Conservation (phyloP, 441 rosid genomes). For the Corymbia calophylla region DNA sequence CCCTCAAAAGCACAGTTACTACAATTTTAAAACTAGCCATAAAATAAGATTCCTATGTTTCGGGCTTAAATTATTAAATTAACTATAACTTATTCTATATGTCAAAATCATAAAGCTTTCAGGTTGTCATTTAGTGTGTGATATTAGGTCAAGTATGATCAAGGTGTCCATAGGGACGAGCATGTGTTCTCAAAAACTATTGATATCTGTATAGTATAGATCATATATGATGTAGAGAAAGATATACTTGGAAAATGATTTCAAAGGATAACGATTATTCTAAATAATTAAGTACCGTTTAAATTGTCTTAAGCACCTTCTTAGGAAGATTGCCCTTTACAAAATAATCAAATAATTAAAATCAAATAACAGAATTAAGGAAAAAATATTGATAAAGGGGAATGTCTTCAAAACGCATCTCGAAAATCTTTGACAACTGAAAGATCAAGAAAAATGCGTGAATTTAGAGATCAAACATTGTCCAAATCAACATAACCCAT, state of each 20-base stretch:
- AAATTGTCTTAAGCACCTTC: not conserved
- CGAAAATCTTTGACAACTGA: fast-evolving
- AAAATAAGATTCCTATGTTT: not conserved
- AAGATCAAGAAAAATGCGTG: not conserved
- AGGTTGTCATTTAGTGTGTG: not conserved
- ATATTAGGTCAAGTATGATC: not conserved
- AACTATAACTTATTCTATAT: not conserved
- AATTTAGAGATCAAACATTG: not conserved
- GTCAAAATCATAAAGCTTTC: not conserved
- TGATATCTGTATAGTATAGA: not conserved
- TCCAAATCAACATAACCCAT: fast-evolving
- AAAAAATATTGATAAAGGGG: not conserved
- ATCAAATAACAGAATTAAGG: not conserved
- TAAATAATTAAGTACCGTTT: too few species aligned
- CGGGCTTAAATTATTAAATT: not conserved
- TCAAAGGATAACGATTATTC: not conserved
- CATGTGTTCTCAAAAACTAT: not conserved
- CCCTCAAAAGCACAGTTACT: not conserved
- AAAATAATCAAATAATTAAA: too few species aligned
- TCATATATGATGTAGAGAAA: not conserved
- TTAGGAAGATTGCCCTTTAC: not conserved
- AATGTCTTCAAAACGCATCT: not conserved
- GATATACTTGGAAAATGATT: not conserved
- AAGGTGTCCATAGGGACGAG: not conserved
- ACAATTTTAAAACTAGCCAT: not conserved